A percentile compares a stretch with the other conserved stretches of the same genome.
phyloP scores from a whole-genome alignment of 2,329 filamentous ascomycete species.

The Trichoderma koningii region DNA sequence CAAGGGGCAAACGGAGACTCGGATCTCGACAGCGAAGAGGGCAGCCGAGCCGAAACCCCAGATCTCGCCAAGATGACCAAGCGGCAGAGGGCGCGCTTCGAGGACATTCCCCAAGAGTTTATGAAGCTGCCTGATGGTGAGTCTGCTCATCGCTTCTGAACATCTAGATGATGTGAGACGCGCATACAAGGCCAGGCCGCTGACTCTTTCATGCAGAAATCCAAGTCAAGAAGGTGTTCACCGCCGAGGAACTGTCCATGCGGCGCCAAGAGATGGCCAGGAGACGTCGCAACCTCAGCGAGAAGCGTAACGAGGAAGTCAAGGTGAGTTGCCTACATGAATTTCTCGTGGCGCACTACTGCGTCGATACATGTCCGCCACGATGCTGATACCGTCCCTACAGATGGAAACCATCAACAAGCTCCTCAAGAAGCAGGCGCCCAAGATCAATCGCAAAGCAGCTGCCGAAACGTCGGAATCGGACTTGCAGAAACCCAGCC shows the following conservation, averaged over 20 bases:
- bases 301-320: conserved; percentile 66
- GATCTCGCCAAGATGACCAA: conserved; percentile 63
- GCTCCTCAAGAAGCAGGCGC: conserved; percentile 80
- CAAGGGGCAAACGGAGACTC: conserved; percentile 32
- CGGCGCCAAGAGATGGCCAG: conserved; percentile 64
- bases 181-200: background rate
- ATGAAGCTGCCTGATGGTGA: conserved; percentile 64
- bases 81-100: conserved; percentile 60
- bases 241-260: conserved; percentile 64
- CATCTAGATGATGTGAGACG: background rate
- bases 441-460: conserved; percentile 66
- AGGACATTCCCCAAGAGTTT: conserved; percentile 56
- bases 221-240: conserved; percentile 64
- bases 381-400: conserved; percentile 17
- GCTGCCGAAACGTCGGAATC: conserved; percentile 54
- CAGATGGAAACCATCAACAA: conserved; percentile 92
- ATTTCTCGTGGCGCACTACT: background rate
- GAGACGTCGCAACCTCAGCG: conserved; percentile 62
- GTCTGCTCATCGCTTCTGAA: conserved; percentile 30
- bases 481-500: conserved; percentile 54
- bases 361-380: background rate
- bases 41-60: conserved; percentile 53
- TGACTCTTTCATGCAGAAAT: conserved; percentile 51
- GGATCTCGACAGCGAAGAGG: conserved; percentile 38
- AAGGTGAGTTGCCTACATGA: conserved; percentile 48